Conservation (phyloP, 192 early-diverging fungal species). For the Coemansia brasiliensis region DNA sequence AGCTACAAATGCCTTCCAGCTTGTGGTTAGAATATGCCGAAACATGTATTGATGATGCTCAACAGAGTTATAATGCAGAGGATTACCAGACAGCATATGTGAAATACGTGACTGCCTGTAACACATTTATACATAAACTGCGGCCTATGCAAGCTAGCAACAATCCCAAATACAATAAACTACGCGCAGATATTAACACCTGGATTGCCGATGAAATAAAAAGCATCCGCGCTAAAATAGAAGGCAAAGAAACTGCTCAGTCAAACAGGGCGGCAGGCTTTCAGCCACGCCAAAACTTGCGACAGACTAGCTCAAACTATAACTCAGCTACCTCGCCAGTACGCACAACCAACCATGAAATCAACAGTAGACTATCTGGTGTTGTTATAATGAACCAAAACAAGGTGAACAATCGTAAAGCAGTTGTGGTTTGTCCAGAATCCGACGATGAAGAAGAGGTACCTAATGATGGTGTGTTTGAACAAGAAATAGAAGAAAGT, state of each 20-base stretch:
- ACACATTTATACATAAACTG: slow-evolving; percentile 57
- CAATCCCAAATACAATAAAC: slow-evolving; percentile 47
- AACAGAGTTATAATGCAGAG: slow-evolving; percentile 6
- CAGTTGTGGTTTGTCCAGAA: too few species aligned
- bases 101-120: slow-evolving; percentile 41
- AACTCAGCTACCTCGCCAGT: too few species aligned
- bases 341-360: too few species aligned
- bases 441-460: not conserved
- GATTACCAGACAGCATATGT: slow-evolving; percentile 46
- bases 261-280: too few species aligned
- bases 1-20: slow-evolving; percentile 18
- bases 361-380: too few species aligned
- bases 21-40: slow-evolving; percentile 32
- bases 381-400: too few species aligned
- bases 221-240: slow-evolving; percentile 8
- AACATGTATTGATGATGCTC: slow-evolving; percentile 31
- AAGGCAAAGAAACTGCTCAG: too few species aligned
- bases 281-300: too few species aligned
- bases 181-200: slow-evolving; percentile 41
- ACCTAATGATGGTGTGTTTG: not conserved
- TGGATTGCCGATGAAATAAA: slow-evolving; percentile 27
- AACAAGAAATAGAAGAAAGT: not conserved
- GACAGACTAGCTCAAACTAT: too few species aligned
- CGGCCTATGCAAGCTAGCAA: slow-evolving; percentile 43
- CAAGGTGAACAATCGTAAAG: too few species aligned